Base-by-base conservation (phyloP, 768 basidiomycete genomes). In the Chalciporus pseudorubinellus region DNA sequence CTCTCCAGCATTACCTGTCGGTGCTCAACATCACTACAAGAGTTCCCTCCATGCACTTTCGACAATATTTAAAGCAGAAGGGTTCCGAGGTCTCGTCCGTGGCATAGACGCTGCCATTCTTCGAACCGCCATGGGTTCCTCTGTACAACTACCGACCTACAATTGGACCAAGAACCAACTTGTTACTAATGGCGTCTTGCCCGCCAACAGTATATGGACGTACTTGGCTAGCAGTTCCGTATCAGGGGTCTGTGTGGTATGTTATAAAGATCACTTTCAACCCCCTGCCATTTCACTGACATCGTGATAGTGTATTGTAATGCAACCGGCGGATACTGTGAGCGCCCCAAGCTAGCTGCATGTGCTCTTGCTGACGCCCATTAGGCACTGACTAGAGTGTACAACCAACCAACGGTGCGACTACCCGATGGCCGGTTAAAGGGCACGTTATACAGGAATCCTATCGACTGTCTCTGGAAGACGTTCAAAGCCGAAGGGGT, bases 381-480 rank as follows among this genome's bases (percentile, higher is more conserved):
- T 16, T 60, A 91, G 83, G 87, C 90, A 44, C 70, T 98, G 44
- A 98, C 97, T 7, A 80, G 97, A 51, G 85, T 98, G 80, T 99
- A 98, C 69, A 98, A 98, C 64, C 97, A 95, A 75, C 89, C 92
- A 10, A 93, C 92, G 0, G 76, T 76, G 58, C 72, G 73, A 40
- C 77, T 84, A 33, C 83, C 87, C 3, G 77, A 87, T 59, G 93
- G 93, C 29, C 84, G 74, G 59, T 65, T 81, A 24, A 79, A 82
- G 55, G 95, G 93, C 12, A 74, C 82, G 1, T 71, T 95, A 18
- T 97, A 98, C 72, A 89, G 80, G 68, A 94, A 89, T 63, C 95
- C 95, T 4, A 85, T 98, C 60, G 94, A 98, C 61, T 98, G 95
- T 72, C 74, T 99, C 44, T 95, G 89, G 91, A 98, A 97, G 76